phyloP scores from a whole-genome alignment of 2,329 filamentous ascomycete genomes.

The Epichloe amarillans region DNA sequence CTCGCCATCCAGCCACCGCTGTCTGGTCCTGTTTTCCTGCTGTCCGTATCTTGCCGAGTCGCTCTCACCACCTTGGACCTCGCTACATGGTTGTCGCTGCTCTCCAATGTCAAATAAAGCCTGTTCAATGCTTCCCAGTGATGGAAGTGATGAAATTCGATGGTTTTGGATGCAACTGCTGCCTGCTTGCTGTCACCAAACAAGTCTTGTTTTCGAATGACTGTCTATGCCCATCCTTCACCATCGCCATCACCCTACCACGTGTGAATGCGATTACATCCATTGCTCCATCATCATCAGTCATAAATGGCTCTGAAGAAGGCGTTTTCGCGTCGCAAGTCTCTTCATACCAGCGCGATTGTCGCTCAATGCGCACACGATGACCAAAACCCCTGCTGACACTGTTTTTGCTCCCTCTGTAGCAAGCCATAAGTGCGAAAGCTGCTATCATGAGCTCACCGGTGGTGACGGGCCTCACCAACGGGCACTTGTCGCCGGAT shows the following conservation, averaged over 20 bases:
- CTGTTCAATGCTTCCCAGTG: slow-evolving; percentile 15
- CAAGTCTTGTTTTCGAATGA: slow-evolving; percentile 25
- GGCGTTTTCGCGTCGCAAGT: slow-evolving; percentile 17
- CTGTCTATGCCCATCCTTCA: slow-evolving; percentile 27
- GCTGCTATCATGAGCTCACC: slow-evolving; percentile 51
- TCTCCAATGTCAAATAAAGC: slow-evolving; percentile 13
- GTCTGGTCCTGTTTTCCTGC: slow-evolving; percentile 15
- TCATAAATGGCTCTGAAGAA: slow-evolving; percentile 7
- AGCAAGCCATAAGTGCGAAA: slow-evolving; percentile 45
- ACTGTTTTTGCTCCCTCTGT: slow-evolving; percentile 19
- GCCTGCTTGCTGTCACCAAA: slow-evolving; percentile 10
- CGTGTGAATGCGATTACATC: slow-evolving; percentile 30
- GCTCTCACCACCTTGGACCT: slow-evolving; percentile 18
- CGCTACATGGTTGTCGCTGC: slow-evolving; percentile 22
- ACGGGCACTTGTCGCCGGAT: slow-evolving; percentile 50
- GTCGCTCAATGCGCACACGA: slow-evolving; percentile 7
- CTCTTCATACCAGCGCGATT: slow-evolving; percentile 11
- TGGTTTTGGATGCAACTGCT: slow-evolving; percentile 17
- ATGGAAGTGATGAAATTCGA: slow-evolving; percentile 23
- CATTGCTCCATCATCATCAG: slow-evolving; percentile 18
- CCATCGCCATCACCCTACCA: slow-evolving; percentile 33
- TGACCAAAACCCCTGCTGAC: slow-evolving; percentile 18
- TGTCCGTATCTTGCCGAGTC: slow-evolving; percentile 25
- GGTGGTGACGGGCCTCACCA: slow-evolving; percentile 47
- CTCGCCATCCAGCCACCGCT: slow-evolving; percentile 6